These are phyloP conservation scores for Ustilago hordei DNA, from an alignment of 1,284 basidiomycete genomes.

Conservation along the genomic window DNA sequence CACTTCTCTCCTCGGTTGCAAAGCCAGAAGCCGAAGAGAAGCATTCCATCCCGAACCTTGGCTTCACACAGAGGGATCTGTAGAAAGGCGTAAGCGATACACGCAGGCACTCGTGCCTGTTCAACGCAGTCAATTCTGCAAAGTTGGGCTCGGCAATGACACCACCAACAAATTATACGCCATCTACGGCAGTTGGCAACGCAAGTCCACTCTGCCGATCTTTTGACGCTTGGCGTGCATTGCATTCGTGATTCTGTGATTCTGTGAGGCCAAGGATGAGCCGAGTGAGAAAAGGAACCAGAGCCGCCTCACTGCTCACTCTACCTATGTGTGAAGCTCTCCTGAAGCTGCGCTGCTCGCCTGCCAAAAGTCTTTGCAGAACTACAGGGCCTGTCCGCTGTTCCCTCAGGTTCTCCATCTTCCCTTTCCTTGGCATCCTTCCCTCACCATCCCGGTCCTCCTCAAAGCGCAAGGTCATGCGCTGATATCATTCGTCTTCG, in stretches of 20 bases:
- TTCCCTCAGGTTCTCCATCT: background rate
- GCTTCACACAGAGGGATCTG: background rate
- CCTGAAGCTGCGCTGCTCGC: conserved; percentile 1
- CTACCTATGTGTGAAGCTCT: background rate
- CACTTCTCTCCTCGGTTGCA: too few relatives aligned
- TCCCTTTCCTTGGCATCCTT: background rate
- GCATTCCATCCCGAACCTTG: conserved; percentile 4
- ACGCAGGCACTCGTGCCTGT: conserved; percentile 7
- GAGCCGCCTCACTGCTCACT: background rate
- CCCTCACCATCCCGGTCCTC: background rate
- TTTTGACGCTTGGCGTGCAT: conserved; percentile 27
- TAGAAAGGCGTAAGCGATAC: background rate
- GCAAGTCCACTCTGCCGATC: conserved; percentile 6
- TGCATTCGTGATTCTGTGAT: background rate
- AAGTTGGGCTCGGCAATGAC: background rate
- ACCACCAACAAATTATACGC: background rate
- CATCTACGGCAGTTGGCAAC: background rate
- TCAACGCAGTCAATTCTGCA: background rate
- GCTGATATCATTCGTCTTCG: background rate
- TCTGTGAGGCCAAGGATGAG: background rate
- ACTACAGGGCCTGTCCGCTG: background rate
- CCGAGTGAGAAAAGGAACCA: background rate
- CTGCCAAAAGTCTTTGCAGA: background rate
- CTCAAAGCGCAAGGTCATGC: conserved; percentile 6
- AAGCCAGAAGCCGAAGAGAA: background rate